Evolutionary conservation across 148 eudicot species (phyloP).

Genomic region (Persicaria maculosa): DNA sequence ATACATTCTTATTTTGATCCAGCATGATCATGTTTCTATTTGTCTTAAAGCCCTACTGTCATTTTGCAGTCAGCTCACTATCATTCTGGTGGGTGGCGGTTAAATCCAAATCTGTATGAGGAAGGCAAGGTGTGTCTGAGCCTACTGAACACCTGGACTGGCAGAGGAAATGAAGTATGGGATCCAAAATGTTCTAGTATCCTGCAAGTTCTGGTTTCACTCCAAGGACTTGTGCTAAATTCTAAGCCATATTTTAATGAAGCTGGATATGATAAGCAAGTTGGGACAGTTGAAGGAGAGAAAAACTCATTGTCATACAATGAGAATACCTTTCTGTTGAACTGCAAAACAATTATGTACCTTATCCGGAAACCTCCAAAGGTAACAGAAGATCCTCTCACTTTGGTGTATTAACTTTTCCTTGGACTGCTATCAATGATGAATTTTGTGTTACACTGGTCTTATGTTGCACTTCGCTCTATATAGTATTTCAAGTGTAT

Average conservation of each 20-base stretch:
- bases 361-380: constrained; percentile 87
- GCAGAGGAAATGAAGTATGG: constrained; percentile 98
- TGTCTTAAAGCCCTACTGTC: background rate
- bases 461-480: no score
- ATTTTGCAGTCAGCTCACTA: constrained; percentile 77
- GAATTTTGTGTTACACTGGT: background rate
- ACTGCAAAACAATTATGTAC: constrained; percentile 95
- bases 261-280: constrained; percentile 98
- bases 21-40: background rate
- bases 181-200: constrained; percentile 93
- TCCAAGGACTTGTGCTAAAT: constrained; percentile 90
- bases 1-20: background rate
- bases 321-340: constrained; percentile 86
- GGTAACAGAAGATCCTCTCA: constrained; percentile 35
- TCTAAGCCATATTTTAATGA: constrained; percentile 96
- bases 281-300: constrained; percentile 98
- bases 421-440: background rate
- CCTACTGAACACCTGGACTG: constrained; percentile 95
- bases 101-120: constrained; percentile 91
- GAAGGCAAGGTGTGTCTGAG: constrained; percentile 99
- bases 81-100: constrained; percentile 98
- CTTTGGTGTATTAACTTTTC: background rate
- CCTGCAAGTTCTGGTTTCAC: constrained; percentile 96
- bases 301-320: constrained; percentile 93
- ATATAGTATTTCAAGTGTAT: no score